These are phyloP conservation scores for Colletotrichum musae DNA, from an alignment of 2,329 filamentous ascomycete genomes.

Conservation along the genomic window DNA sequence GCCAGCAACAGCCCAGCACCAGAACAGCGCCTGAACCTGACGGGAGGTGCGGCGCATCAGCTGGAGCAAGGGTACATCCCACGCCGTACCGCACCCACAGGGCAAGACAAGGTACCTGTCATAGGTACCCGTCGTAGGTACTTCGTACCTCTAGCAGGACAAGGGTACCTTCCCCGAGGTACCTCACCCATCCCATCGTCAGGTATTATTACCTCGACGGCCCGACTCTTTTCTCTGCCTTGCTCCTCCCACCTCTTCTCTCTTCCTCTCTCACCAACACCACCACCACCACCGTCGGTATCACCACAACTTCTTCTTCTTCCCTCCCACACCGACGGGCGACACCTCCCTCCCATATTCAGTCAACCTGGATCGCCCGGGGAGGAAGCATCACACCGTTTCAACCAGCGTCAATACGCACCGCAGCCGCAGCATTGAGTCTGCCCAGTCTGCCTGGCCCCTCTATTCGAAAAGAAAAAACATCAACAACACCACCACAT, in stretches of 20 bases:
- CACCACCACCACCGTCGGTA: constrained; percentile 1
- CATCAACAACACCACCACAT: neutral
- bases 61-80: too few relatives aligned
- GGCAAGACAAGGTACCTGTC: neutral
- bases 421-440: constrained; percentile 4
- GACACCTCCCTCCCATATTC: neutral
- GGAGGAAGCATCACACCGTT: neutral
- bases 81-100: neutral
- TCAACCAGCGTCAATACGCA: neutral
- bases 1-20: too few relatives aligned
- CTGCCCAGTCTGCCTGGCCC: constrained; percentile 7
- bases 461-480: neutral
- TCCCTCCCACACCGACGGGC: neutral
- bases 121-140: neutral
- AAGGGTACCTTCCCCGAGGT: neutral
- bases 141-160: neutral
- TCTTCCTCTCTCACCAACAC: neutral
- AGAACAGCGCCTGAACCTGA: too few relatives aligned
- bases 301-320: neutral
- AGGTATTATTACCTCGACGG: neutral
- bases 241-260: neutral
- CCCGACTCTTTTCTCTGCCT: neutral
- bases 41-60: too few relatives aligned
- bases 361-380: constrained; percentile 10
- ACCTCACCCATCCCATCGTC: constrained; percentile 20